These are phyloP conservation scores for Candida odintsovae DNA, from an alignment of 805 yeast genomes.

Conservation along the genomic window DNA sequence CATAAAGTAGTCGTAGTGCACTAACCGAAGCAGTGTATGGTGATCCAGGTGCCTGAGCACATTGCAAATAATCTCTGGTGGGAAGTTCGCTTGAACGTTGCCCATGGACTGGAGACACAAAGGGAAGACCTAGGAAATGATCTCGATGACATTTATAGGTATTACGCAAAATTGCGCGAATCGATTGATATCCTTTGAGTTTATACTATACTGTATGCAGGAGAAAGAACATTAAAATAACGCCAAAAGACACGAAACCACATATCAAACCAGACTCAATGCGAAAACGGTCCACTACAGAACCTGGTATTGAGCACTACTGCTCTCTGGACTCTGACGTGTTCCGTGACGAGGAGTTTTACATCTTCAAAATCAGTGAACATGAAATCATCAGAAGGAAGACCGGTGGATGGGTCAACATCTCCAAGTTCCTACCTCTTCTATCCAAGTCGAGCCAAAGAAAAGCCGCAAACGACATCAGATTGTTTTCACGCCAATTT, in stretches of 20 bases:
- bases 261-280: no score
- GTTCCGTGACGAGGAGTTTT: slow-evolving; percentile 7
- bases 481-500: neutral
- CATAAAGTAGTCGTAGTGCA: neutral
- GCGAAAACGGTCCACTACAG: neutral
- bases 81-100: neutral
- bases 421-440: slow-evolving; percentile 8
- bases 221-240: no score
- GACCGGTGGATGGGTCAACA: slow-evolving; percentile 21
- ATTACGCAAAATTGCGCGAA: no score
- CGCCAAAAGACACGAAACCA: no score
- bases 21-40: neutral
- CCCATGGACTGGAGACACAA: no score
- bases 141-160: no score
- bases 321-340: slow-evolving; percentile 3
- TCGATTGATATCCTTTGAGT: no score
- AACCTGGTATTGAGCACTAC: slow-evolving; percentile 1
- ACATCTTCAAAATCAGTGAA: slow-evolving; percentile 1
- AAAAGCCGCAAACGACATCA: neutral
- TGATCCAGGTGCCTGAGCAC: neutral
- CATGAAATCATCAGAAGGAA: slow-evolving; percentile 13
- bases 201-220: no score
- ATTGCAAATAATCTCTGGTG: neutral
- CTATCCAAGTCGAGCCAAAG: neutral
- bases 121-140: no score